Percentiles rank a stretch among this genome's conserved stretches.
These are phyloP conservation scores for Kalmanozyma brasiliensis DNA, from an alignment of 1,284 basidiomycete species.

Conservation along the genomic window DNA sequence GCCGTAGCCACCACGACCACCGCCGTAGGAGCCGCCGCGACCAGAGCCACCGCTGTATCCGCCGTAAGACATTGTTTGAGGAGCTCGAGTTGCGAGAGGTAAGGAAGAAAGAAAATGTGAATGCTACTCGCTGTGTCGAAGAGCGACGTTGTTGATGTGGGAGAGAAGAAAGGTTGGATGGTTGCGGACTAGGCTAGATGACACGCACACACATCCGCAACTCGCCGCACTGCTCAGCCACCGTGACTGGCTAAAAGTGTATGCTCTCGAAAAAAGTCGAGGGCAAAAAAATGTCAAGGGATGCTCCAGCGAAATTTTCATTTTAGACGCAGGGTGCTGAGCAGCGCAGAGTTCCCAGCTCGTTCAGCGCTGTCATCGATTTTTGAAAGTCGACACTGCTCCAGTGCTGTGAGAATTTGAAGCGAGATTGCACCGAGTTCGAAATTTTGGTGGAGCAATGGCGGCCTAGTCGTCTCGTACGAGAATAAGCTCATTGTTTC, in stretches of 20 bases:
- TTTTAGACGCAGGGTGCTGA: conserved; percentile 5
- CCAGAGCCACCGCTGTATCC: conserved; percentile 46
- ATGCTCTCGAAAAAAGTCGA: conserved; percentile 1
- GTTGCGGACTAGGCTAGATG: background rate
- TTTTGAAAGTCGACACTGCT: background rate
- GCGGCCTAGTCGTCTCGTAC: background rate
- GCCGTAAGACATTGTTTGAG: conserved; percentile 59
- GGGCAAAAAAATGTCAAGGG: conserved; percentile 4
- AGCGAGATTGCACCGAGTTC: conserved; percentile 7
- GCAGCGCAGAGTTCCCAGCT: background rate
- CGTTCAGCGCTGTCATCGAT: conserved; percentile 4
- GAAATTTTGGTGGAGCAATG: conserved; percentile 5
- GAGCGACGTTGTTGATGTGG: conserved; percentile 11
- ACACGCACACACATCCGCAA: background rate
- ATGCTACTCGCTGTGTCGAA: background rate
- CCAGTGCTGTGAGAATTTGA: background rate
- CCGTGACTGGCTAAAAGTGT: conserved; percentile 2
- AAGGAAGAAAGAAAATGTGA: background rate
- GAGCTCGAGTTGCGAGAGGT: no score
- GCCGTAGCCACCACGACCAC: conserved; percentile 41
- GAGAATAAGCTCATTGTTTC: no score
- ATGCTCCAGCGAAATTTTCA: conserved; percentile 5
- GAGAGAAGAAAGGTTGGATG: background rate
- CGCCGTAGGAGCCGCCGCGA: conserved; percentile 46
- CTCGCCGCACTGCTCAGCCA: conserved; percentile 25